phyloP scores from a whole-genome alignment of 2,329 filamentous ascomycete genomes.

The Knufia fluminis region DNA sequence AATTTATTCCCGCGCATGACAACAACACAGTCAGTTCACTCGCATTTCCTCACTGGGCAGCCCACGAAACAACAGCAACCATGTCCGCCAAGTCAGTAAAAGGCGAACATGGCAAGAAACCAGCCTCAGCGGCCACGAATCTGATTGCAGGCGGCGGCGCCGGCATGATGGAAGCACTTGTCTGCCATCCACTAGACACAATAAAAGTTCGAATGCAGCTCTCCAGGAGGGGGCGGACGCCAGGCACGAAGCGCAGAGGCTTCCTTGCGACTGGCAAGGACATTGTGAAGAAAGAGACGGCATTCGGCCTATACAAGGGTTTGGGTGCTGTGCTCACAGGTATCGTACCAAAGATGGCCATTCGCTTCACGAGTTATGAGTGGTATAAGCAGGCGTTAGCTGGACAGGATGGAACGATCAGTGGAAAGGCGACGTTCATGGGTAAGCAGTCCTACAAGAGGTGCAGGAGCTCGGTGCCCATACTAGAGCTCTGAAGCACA shows the following conservation, averaged over 20 bases:
- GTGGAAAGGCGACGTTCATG: slow-evolving; percentile 62
- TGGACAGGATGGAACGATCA: slow-evolving; percentile 58
- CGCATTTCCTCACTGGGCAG: too few species aligned
- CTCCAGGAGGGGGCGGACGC: slow-evolving; percentile 70
- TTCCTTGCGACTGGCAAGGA: slow-evolving; percentile 79
- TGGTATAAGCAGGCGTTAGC: slow-evolving; percentile 80
- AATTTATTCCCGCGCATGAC: background rate
- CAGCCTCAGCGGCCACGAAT: slow-evolving; percentile 79
- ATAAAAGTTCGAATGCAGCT: slow-evolving; percentile 99
- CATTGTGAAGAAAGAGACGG: slow-evolving; percentile 83
- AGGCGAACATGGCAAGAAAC: slow-evolving; percentile 58
- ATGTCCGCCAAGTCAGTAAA: slow-evolving; percentile 54
- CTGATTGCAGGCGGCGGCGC: slow-evolving; percentile 95
- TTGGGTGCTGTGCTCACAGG: slow-evolving; percentile 93
- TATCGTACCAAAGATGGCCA: slow-evolving; percentile 98
- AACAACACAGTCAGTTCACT: background rate
- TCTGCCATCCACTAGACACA: slow-evolving; percentile 89
- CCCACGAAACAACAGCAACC: slow-evolving; percentile 14
- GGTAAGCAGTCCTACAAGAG: slow-evolving; percentile 37
- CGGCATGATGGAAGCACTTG: slow-evolving; percentile 98
- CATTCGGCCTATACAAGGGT: slow-evolving; percentile 90
- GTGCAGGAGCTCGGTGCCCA: too few species aligned
- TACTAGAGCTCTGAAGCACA: too few species aligned
- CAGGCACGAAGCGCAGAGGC: slow-evolving; percentile 73
- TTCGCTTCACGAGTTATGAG: slow-evolving; percentile 96